A percentile compares a stretch with the other conserved stretches of the same genome.
Conservation (phyloP, 495 filamentous ascomycete genomes). For the Aspergillus bridgeri region DNA sequence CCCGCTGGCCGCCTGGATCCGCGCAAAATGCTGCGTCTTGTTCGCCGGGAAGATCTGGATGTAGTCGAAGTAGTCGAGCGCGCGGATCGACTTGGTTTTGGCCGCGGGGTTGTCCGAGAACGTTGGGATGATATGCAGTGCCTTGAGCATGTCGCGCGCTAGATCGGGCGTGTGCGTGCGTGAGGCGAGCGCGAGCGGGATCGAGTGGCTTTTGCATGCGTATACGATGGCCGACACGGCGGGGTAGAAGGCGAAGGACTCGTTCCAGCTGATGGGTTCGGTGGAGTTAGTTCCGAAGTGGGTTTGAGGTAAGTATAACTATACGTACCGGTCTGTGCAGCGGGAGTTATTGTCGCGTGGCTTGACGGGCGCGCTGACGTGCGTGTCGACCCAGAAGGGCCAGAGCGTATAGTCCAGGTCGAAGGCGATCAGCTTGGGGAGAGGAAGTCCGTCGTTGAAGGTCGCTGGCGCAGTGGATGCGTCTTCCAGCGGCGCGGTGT, state of each 20-base stretch:
- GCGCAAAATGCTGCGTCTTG: conserved; percentile 81
- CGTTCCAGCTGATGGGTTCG: conserved; percentile 52
- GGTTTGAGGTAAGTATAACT: too few species aligned
- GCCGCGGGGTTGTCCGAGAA: conserved; percentile 40
- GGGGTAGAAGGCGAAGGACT: conserved; percentile 76
- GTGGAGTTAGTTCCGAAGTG: conserved; percentile 8
- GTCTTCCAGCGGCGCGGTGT: conserved; percentile 38
- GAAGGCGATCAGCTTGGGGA: conserved; percentile 85
- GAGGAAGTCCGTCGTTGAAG: conserved; percentile 71
- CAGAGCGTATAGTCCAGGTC: conserved; percentile 97
- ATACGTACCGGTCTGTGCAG: conserved; percentile 45
- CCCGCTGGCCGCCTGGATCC: conserved; percentile 63
- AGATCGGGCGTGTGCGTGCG: conserved; percentile 79
- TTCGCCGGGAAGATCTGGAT: conserved; percentile 86
- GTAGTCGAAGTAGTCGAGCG: conserved; percentile 74
- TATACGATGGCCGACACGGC: conserved; percentile 72
- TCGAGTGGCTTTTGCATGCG: conserved; percentile 51
- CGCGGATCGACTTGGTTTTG: conserved; percentile 41
- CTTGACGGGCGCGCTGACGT: conserved; percentile 79
- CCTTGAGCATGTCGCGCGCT: conserved; percentile 73
- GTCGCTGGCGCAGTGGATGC: conserved; percentile 50
- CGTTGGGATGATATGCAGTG: conserved; percentile 61
- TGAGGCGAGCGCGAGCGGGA: conserved; percentile 74
- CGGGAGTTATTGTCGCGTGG: conserved; percentile 54
- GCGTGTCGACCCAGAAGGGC: conserved; percentile 97